A percentile compares a stretch with the other conserved stretches of the same genome.
Evolutionary conservation across 2,329 filamentous ascomycete species (phyloP).

Genomic region (Ascochyta viciae-villosae): DNA sequence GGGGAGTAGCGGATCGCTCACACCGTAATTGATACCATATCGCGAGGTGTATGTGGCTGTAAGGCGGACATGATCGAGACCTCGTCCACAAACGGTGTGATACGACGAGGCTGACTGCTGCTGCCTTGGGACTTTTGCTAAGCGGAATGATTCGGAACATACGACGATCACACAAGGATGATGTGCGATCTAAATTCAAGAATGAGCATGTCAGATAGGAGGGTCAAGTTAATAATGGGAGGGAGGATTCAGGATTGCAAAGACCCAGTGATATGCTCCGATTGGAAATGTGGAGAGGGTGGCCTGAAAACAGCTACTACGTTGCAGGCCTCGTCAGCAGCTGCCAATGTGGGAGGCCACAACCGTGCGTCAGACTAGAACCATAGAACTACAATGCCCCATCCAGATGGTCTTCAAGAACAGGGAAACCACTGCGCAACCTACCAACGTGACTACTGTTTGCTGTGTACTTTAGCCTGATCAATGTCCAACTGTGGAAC

Average conservation of each 20-base stretch:
- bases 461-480: background rate
- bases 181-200: background rate
- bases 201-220: background rate
- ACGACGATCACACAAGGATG: slow-evolving; percentile 6
- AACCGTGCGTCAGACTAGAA: background rate
- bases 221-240: background rate
- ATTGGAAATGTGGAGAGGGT: background rate
- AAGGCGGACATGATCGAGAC: background rate
- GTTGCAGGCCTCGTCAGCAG: background rate
- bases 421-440: background rate
- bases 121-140: slow-evolving; percentile 21
- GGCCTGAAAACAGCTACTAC: background rate
- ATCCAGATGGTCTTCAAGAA: background rate
- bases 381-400: background rate
- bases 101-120: slow-evolving; percentile 18
- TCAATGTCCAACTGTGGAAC: slow-evolving; percentile 5
- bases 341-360: background rate
- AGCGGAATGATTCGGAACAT: slow-evolving; percentile 24
- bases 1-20: background rate
- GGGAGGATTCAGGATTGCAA: slow-evolving; percentile 9
- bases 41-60: slow-evolving; percentile 9
- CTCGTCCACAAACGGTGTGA: slow-evolving; percentile 24
- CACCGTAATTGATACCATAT: background rate
- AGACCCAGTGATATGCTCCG: slow-evolving; percentile 6
- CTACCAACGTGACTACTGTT: slow-evolving; percentile 2